These are phyloP conservation scores for Ceratocystis colombiana DNA, from an alignment of 2,329 filamentous ascomycete species.

Conservation along the genomic window DNA sequence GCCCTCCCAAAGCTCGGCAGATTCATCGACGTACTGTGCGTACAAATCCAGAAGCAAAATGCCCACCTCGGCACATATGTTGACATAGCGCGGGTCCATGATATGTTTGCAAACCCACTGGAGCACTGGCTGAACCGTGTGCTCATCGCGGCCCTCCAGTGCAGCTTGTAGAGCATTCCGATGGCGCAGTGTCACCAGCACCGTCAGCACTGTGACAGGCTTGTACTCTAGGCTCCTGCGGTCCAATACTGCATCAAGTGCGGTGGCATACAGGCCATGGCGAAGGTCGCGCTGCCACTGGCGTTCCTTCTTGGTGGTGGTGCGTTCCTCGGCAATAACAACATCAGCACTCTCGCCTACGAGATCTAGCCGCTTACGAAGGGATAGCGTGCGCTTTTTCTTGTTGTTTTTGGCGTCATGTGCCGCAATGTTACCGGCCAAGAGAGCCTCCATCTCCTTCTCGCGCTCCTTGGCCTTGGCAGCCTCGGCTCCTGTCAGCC, in stretches of 20 bases:
- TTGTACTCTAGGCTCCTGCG: slow-evolving; percentile 43
- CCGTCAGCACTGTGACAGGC: slow-evolving; percentile 57
- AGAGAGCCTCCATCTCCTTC: slow-evolving; percentile 73
- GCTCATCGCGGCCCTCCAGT: slow-evolving; percentile 69
- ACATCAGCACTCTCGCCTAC: slow-evolving; percentile 79
- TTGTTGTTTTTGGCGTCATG: slow-evolving; percentile 64
- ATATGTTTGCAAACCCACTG: slow-evolving; percentile 75
- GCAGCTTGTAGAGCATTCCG: slow-evolving; percentile 74
- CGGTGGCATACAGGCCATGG: slow-evolving; percentile 62
- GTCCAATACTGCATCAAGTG: slow-evolving; percentile 69
- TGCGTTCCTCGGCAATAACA: slow-evolving; percentile 62
- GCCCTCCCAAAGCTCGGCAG: slow-evolving; percentile 58
- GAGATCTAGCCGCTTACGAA: slow-evolving; percentile 56
- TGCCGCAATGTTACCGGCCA: slow-evolving; percentile 66
- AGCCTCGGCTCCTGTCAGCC: slow-evolving; percentile 75
- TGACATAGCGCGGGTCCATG: slow-evolving; percentile 69
- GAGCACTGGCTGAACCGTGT: slow-evolving; percentile 69
- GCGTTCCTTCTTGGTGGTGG: slow-evolving; percentile 49
- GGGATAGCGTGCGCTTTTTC: slow-evolving; percentile 49
- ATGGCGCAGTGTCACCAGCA: slow-evolving; percentile 77
- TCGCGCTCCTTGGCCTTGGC: slow-evolving; percentile 63
- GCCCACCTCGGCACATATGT: slow-evolving; percentile 71
- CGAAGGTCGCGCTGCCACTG: slow-evolving; percentile 75
- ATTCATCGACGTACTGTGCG: slow-evolving; percentile 64
- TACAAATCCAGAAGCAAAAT: slow-evolving; percentile 81